Base-by-base conservation (phyloP, 1,139 yeast species). In the Diutina scorzettiae region DNA sequence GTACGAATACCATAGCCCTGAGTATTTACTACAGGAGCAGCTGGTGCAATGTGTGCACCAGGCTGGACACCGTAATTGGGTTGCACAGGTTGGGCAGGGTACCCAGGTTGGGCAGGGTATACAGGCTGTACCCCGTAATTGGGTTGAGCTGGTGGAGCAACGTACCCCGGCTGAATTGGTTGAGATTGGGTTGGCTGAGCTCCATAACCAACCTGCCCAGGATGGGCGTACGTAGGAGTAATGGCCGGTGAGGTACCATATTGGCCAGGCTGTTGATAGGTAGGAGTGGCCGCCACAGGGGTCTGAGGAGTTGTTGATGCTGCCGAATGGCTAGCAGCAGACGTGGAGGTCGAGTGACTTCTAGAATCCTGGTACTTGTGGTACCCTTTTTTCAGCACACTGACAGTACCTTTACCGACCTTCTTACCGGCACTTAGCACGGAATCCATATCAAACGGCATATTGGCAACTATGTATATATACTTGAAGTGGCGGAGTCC, bases 401-500 rank as follows among this genome's bases (percentile, higher is more conserved):
- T 34, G 39, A 23, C n/a, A n/a, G 39, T 23, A 23, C 39, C 39
- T 23, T 23, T 34, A 14, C 39, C 39, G 12, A 23, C 39, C 19
- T 23, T 23, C 20, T 34, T 34, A 14, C 39, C 24, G 28, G 39
- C 39, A 23, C 28, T 34, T n/a, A 20, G 16, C 27, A 34, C 39
- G 9, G 19, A 14, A 23, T 34, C 39, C 39, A 34, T 34, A 16
- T 34, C 39, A 4, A 34, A 6, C 28, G 39, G 39, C 39, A 34
- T 34, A 7, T 24, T 24, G 7, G 27, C n/a, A n/a, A n/a, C n/a
- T n/a, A n/a, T n/a, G n/a, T n/a, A n/a, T n/a, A n/a, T n/a, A n/a
- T n/a, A n/a, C n/a, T n/a, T n/a, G n/a, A n/a, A n/a, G n/a, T n/a
- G n/a, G n/a, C n/a, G n/a, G n/a, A n/a, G n/a, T n/a, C n/a, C n/a